Conservation (phyloP, 2,329 filamentous ascomycete species). For the Cytospora schulzeri region DNA sequence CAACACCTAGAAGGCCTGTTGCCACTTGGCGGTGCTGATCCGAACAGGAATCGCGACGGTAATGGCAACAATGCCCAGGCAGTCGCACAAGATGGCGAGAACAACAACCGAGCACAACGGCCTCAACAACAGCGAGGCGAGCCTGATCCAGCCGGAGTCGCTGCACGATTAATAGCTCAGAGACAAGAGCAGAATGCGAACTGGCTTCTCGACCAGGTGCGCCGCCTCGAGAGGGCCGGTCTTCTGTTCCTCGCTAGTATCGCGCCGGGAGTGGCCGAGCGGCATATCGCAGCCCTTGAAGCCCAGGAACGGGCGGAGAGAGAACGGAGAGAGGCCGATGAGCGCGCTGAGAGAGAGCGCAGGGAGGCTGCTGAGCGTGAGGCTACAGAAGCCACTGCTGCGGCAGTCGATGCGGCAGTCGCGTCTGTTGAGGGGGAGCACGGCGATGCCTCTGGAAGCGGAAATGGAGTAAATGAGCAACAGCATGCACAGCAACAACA, state of each 20-base stretch:
- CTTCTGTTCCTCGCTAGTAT: slow-evolving; percentile 68
- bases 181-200: slow-evolving; percentile 48
- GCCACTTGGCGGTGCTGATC: slow-evolving; percentile 48
- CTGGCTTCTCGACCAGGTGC: slow-evolving; percentile 53
- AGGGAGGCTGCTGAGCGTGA: slow-evolving; percentile 35
- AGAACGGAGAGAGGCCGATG: slow-evolving; percentile 47
- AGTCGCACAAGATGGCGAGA: slow-evolving; percentile 31
- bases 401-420: slow-evolving; percentile 23
- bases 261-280: slow-evolving; percentile 65
- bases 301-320: slow-evolving; percentile 51
- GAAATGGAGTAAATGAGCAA: slow-evolving; percentile 6
- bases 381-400: slow-evolving; percentile 33
- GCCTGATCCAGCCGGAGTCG: slow-evolving; percentile 53
- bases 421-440: slow-evolving; percentile 8
- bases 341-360: slow-evolving; percentile 41
- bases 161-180: slow-evolving; percentile 55
- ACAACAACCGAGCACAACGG: slow-evolving; percentile 33
- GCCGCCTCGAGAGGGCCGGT: slow-evolving; percentile 60
- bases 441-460: not conserved
- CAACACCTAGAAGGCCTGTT: slow-evolving; percentile 62
- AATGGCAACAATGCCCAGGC: slow-evolving; percentile 29
- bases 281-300: slow-evolving; percentile 63
- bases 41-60: slow-evolving; percentile 29
- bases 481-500: slow-evolving; percentile 23
- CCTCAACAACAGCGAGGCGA: slow-evolving; percentile 35